Base-by-base conservation (phyloP, 1,284 basidiomycete genomes). In the Calocybe gambosa region DNA sequence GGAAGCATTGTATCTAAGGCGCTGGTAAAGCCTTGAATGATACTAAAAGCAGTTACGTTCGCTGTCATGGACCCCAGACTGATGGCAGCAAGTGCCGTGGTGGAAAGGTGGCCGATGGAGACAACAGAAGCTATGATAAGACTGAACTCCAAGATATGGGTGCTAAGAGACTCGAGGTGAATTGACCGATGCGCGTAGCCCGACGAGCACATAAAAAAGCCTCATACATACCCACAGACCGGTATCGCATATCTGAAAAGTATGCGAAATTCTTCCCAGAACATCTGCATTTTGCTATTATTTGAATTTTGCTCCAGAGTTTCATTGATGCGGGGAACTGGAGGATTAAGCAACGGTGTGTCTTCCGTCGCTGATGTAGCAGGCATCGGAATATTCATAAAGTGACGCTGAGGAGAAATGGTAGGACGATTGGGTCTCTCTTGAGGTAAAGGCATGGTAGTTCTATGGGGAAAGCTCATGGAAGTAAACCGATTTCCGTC, bases 1-100 rank as follows among this genome's bases (percentile, higher is more conserved):
- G 93, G 93, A 0, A 96, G 75, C 56, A 96, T 74, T 0, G 93
- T 93, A 59, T 97, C 93, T 21, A 97, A 74, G 0, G 89, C 85
- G 47, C 83, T 86, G 15, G 83, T 73, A 55, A 95, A 80, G 8
- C 93, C 93, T 58, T 88, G 85, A 16, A 93, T 74, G 51, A 93
- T 80, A 50, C 84, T 71, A 48, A 74, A 70, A 0, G 67, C 73
- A 25, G 72, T 70, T 15, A 77, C 73, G 43, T 80, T 83, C 3
- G 87, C 89, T 0, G 89, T 92, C 90, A 93, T 93, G 5, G 85
- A 85, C 0, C 88, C 89, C 1, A 93, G 73, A 19, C 86, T 87
- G 12, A 85, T 80, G 0, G 88, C 89, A 5, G 92, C 92, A 0
- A 94, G 78, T 0, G 89, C 86, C 0, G 77, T 82, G 0, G 86